A percentile compares a stretch with the other conserved stretches of the same genome.
Evolutionary conservation across 805 yeast species (phyloP).

Genomic region (Tetrapisispora fleetii): DNA sequence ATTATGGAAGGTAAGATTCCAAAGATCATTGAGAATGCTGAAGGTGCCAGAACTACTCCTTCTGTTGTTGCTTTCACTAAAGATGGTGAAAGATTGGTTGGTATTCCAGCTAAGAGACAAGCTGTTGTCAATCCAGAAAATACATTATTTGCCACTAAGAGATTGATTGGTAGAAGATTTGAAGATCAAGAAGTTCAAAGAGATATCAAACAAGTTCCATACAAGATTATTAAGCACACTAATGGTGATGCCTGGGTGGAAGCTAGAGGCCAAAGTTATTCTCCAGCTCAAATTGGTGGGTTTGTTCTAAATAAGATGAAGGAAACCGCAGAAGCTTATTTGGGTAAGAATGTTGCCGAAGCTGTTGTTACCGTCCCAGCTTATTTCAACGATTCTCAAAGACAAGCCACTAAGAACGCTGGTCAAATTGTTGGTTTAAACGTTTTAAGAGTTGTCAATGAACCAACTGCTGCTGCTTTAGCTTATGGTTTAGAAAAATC

Average conservation of each 20-base stretch:
- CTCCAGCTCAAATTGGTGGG: slow-evolving; percentile 84
- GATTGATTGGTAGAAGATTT: slow-evolving; percentile 80
- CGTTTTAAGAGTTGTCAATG: slow-evolving; percentile 81
- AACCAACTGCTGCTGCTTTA: slow-evolving; percentile 96
- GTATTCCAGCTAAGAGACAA: slow-evolving; percentile 95
- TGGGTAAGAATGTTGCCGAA: slow-evolving; percentile 75
- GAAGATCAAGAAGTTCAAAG: slow-evolving; percentile 67
- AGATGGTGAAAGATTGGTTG: slow-evolving; percentile 88
- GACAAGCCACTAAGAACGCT: slow-evolving; percentile 91
- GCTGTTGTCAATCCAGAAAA: slow-evolving; percentile 81
- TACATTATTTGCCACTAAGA: slow-evolving; percentile 84
- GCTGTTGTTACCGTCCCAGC: slow-evolving; percentile 94
- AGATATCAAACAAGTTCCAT: slow-evolving; percentile 80
- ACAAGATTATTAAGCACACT: slow-evolving; percentile 52
- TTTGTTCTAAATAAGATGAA: slow-evolving; percentile 91
- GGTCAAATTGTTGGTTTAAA: slow-evolving; percentile 76
- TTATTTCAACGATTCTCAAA: slow-evolving; percentile 86
- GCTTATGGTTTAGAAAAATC: slow-evolving; percentile 88
- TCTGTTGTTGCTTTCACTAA: slow-evolving; percentile 83
- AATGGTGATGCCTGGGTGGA: slow-evolving; percentile 91
- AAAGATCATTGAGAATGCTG: slow-evolving; percentile 89
- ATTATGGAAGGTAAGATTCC: slow-evolving; percentile 76
- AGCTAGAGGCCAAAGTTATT: slow-evolving; percentile 73
- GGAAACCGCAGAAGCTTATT: slow-evolving; percentile 81
- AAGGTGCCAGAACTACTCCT: slow-evolving; percentile 95